Base-by-base conservation (phyloP, 805 yeast genomes). In the Candida taoyuanica region DNA sequence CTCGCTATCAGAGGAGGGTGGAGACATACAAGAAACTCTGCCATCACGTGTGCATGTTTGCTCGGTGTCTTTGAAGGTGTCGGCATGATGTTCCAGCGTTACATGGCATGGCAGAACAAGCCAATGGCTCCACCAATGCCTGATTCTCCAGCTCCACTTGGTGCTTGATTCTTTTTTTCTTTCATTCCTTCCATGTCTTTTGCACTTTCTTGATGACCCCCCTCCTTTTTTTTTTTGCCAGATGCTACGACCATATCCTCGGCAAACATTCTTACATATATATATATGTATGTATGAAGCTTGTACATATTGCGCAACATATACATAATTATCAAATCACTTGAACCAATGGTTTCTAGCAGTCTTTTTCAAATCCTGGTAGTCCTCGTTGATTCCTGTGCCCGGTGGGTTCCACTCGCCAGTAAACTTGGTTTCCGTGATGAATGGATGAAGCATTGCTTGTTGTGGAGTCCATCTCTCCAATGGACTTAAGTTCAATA, bases 1-100 rank as follows among this genome's bases (percentile, higher is more conserved):
- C 71, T 93, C 53, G 98, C 98, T 45, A 78, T 93, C 52, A 87
- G 98, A 79, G 98, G 98, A 59, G 98, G 98, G 37, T 87, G 96
- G 89, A 85, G 78, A 69, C 96, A 91, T 63, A 85, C 95, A 36
- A 76, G 97, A 68, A 91, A 88, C 65, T 84, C 95, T 44, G 98
- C 98, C 53, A 88, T 93, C 53, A 85, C 96, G 21, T 93, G 98
- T 79, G 98, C 96, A 25, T 85, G 96, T 73, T 76, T 93, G 52
- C 73, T 93, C 59, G 98, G 96, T 58, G 93, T 87, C 36, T 85
- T 93, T 55, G 98, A 93, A 70, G 98, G 98, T 74, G 97, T 87
- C 36, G 98, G 98, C 58, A 77, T 91, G 74, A 85, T 89, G 79
- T 78, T 91, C 74, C 94, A 84, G 64, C 79, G 97, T 68, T 77